A percentile compares a stretch with the other conserved stretches of the same genome.
phyloP scores from a whole-genome alignment of 1,139 yeast genomes.

The Yamadazyma pseudoaaseri region DNA sequence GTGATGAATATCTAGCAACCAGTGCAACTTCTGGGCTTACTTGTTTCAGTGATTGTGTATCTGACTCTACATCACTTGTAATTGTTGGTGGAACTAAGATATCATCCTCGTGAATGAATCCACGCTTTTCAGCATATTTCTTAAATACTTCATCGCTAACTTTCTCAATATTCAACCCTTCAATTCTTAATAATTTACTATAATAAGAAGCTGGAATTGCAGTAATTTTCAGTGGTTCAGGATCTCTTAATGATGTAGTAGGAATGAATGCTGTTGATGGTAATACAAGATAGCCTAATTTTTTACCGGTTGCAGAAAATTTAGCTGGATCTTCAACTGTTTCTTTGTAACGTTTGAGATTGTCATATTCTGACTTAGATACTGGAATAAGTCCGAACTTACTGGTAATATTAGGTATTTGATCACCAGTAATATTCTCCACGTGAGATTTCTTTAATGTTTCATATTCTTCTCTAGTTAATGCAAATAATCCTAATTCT shows the following conservation, averaged over 20 bases:
- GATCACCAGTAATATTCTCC: conserved; percentile 16
- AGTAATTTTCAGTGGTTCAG: conserved; percentile 59
- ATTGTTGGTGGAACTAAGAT: conserved; percentile 15
- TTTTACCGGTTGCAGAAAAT: conserved; percentile 34
- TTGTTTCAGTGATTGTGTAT: conserved; percentile 2
- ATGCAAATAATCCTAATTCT: conserved; percentile 35
- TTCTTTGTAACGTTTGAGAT: conserved; percentile 16
- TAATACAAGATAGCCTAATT: conserved; percentile 49
- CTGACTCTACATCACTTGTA: conserved; percentile 13
- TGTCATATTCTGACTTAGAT: conserved; percentile 33
- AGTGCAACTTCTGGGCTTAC: conserved; percentile 17
- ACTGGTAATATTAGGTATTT: conserved; percentile 11
- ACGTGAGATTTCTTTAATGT: conserved; percentile 20
- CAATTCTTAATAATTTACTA: conserved; percentile 50
- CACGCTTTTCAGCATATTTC: conserved; percentile 49
- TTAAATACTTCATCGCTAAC: conserved; percentile 46
- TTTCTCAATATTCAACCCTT: conserved; percentile 42
- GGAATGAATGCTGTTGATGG: conserved; percentile 59
- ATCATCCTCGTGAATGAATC: conserved; percentile 33
- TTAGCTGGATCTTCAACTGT: conserved; percentile 21
- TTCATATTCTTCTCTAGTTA: conserved; percentile 31
- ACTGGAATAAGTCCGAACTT: conserved; percentile 41
- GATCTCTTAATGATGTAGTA: conserved; percentile 53
- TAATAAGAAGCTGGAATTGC: conserved; percentile 65
- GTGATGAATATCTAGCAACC: conserved; percentile 19